phyloP scores from a whole-genome alignment of 1,139 yeast species.

The Hyphopichia fennica region DNA sequence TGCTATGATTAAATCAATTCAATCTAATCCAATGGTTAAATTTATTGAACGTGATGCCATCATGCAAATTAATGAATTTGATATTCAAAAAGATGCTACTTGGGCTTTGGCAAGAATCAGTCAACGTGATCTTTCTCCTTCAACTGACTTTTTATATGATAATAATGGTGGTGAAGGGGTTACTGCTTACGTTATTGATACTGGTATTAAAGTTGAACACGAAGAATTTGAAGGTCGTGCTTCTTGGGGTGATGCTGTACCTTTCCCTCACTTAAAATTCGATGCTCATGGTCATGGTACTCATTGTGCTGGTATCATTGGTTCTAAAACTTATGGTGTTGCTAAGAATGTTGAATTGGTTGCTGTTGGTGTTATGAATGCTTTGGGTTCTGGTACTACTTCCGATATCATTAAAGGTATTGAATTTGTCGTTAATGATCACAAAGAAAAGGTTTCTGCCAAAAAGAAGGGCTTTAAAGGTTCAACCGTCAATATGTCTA shows the following conservation, averaged over 20 bases:
- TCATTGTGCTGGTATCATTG: constrained; percentile 86
- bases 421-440: constrained; percentile 71
- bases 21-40: constrained; percentile 28
- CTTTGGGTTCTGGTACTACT: constrained; percentile 79
- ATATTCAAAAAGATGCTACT: constrained; percentile 38
- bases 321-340: constrained; percentile 72
- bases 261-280: constrained; percentile 33
- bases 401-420: constrained; percentile 82
- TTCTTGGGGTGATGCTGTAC: constrained; percentile 41
- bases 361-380: constrained; percentile 75
- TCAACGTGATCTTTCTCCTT: constrained; percentile 40
- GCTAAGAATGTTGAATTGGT: constrained; percentile 74
- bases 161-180: constrained; percentile 45
- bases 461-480: constrained; percentile 72
- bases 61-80: constrained; percentile 32
- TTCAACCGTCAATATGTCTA: constrained; percentile 86
- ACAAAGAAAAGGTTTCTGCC: constrained; percentile 55
- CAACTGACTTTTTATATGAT: constrained; percentile 47
- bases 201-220: constrained; percentile 42
- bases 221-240: constrained; percentile 46
- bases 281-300: constrained; percentile 68
- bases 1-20: constrained; percentile 24
- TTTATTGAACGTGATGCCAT: constrained; percentile 39
- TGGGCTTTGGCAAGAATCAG: constrained; percentile 44
- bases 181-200: constrained; percentile 44